phyloP scores from a whole-genome alignment of 768 basidiomycete species.

The Tremella fuciformis region DNA sequence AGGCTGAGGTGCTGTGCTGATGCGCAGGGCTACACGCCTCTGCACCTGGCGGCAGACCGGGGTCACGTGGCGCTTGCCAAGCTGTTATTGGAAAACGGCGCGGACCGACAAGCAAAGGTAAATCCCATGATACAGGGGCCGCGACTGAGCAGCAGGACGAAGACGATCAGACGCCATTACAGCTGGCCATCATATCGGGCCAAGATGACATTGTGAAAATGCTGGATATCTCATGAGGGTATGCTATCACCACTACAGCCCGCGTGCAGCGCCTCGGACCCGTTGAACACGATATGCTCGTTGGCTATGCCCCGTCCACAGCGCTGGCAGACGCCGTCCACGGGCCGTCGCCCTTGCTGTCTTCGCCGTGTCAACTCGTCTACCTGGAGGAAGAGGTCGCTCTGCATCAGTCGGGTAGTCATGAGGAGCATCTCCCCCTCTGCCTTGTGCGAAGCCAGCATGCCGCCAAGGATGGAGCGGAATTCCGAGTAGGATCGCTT shows the following conservation, averaged over 20 bases:
- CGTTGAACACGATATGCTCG: constrained; percentile 2
- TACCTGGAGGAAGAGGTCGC: constrained; percentile 75
- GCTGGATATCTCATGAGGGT: constrained; percentile 19
- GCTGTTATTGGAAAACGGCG: constrained; percentile 64
- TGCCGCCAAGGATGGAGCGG: constrained; percentile 82
- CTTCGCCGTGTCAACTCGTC: constrained; percentile 56
- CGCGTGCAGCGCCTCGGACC: constrained; percentile 1
- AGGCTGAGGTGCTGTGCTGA: not conserved
- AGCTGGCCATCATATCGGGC: constrained; percentile 63
- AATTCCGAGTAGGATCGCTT: constrained; percentile 72
- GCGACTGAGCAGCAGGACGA: constrained; percentile 58
- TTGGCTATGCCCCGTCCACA: constrained; percentile 12
- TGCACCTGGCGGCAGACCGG: constrained; percentile 83
- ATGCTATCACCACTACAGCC: not conserved
- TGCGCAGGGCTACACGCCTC: constrained; percentile 75
- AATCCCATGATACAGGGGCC: not conserved
- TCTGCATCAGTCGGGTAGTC: constrained; percentile 73
- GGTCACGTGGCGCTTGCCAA: constrained; percentile 63
- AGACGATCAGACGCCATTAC: constrained; percentile 63
- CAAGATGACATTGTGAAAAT: constrained; percentile 59
- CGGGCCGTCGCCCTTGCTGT: constrained; percentile 49
- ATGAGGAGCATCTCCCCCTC: constrained; percentile 87
- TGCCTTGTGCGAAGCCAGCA: constrained; percentile 88
- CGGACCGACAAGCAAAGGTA: constrained; percentile 66
- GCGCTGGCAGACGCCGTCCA: constrained; percentile 7